These are phyloP conservation scores for Colletotrichum lindemuthianum DNA, from an alignment of 2,329 filamentous ascomycete genomes.

Conservation along the genomic window DNA sequence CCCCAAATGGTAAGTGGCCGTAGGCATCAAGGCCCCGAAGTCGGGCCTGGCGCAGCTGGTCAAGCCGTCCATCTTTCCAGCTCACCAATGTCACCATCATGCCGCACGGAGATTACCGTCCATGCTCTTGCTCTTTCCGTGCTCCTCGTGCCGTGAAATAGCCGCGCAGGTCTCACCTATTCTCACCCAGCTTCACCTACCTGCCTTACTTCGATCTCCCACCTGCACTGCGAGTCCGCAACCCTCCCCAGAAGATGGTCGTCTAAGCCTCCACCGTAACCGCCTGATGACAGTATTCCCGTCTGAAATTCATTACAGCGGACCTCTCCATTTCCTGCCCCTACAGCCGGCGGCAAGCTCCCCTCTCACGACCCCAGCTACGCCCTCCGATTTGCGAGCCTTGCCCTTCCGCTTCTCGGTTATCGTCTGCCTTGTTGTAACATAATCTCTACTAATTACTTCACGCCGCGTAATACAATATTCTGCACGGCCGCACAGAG, in stretches of 20 bases:
- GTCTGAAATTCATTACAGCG: not conserved
- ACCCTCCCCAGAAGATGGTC: not conserved
- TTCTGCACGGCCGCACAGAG: conserved; percentile 33
- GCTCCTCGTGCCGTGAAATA: not conserved
- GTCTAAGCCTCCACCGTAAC: conserved; percentile 3
- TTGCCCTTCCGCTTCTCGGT: not conserved
- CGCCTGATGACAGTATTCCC: not conserved
- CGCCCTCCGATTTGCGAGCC: conserved; percentile 16
- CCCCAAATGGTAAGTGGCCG: not conserved
- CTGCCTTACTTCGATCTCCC: not conserved
- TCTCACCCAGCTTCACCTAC: not conserved
- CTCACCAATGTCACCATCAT: not conserved
- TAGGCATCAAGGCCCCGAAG: conserved; percentile 17
- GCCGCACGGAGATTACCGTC: too few relatives aligned
- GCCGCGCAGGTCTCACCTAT: conserved; percentile 16
- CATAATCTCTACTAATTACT: not conserved
- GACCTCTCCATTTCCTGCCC: not conserved
- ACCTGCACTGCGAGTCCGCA: not conserved
- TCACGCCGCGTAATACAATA: not conserved
- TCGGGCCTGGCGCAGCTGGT: conserved; percentile 20
- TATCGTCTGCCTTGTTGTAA: conserved; percentile 1
- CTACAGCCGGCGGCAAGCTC: not conserved
- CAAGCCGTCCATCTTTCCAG: conserved; percentile 3
- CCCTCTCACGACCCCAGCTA: not conserved
- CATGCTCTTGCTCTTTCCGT: too few relatives aligned